phyloP scores from a whole-genome alignment of 2,329 filamentous ascomycete genomes.

The Fusarium sp. region DNA sequence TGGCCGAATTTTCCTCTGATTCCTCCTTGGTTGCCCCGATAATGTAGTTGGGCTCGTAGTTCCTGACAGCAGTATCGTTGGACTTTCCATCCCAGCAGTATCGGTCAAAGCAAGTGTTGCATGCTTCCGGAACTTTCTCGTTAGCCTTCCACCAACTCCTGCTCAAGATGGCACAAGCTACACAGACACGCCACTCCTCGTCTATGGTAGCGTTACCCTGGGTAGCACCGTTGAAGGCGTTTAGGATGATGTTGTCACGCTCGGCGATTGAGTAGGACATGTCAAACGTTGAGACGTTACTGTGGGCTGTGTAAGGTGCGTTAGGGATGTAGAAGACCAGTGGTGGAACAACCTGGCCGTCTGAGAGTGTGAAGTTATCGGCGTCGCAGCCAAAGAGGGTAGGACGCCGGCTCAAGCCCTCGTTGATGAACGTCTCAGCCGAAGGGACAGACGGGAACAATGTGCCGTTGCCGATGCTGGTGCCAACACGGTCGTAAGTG shows the following conservation, averaged over 20 bases:
- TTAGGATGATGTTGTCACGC: conserved; percentile 84
- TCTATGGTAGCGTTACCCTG: conserved; percentile 83
- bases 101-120: conserved; percentile 76
- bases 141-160: conserved; percentile 78
- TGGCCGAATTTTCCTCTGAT: conserved; percentile 8
- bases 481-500: conserved; percentile 65
- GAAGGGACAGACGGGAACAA: conserved; percentile 69
- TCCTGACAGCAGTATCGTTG: conserved; percentile 49
- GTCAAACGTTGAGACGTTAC: conserved; percentile 84
- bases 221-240: conserved; percentile 86
- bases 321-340: conserved; percentile 86
- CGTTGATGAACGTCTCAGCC: conserved; percentile 65
- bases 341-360: conserved; percentile 65
- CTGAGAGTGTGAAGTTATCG: conserved; percentile 45
- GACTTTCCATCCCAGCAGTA: conserved; percentile 94
- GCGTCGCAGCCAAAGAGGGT: conserved; percentile 74
- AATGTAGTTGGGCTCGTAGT: conserved; percentile 47
- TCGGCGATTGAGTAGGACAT: conserved; percentile 70
- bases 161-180: conserved; percentile 87
- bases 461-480: conserved; percentile 61
- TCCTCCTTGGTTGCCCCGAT: conserved; percentile 30
- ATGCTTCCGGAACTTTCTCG: conserved; percentile 75
- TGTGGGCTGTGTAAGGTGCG: conserved; percentile 77
- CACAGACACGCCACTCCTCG: conserved; percentile 80
- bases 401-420: conserved; percentile 69